Base-by-base conservation (phyloP, 108 stramenopile genomes). In the Aurantiochytrium sp. region DNA sequence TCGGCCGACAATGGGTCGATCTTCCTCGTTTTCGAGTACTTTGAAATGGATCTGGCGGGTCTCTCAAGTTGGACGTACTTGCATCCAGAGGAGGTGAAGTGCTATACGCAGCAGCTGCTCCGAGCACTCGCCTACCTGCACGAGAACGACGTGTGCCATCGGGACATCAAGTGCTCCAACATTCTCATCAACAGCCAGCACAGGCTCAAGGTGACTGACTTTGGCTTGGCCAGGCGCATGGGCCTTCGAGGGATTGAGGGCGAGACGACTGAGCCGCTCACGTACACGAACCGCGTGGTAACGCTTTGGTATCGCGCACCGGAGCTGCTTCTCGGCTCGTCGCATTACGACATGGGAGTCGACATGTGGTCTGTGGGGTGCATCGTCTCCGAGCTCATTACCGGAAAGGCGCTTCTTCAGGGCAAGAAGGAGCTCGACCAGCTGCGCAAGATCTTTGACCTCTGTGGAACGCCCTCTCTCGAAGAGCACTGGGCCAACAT, bases 21-120 rank as follows among this genome's bases (percentile, higher is more conserved):
- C 24, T 98, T 94, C 90, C 95, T 98, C 93, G 97, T 96, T 21
- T 98, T 98, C 89, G 97, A 98, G 90, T 98, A 96, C 86, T 92
- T 96, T 17, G 95, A 96, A 73, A 96, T 94, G 87, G 97, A 98
- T 87, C 91, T 98, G 37, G 94, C 93, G 30, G 96, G 95, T 4
- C 90, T 96, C 36, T 91, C 96, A 45, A 94, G 95, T 73, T 55
- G 52, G 37, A 86, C 54, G 55, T 6, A n/a, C 10, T 24, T 81
- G 6, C 24, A 81, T n/a, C 6, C n/a, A 12, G 68, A 87, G 21
- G n/a, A 87, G 8, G 39, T 90, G 4, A 69, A 69, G 42, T 87
- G 69, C 68, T 85, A 69, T 69, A 87, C 86, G 87, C 39, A 85
- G 17, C 97, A 97, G 87, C 91, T 98, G 41, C 52, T 96, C 4